Conservation (phyloP, 306 rosid species). For the Lathyrus oleraceus region DNA sequence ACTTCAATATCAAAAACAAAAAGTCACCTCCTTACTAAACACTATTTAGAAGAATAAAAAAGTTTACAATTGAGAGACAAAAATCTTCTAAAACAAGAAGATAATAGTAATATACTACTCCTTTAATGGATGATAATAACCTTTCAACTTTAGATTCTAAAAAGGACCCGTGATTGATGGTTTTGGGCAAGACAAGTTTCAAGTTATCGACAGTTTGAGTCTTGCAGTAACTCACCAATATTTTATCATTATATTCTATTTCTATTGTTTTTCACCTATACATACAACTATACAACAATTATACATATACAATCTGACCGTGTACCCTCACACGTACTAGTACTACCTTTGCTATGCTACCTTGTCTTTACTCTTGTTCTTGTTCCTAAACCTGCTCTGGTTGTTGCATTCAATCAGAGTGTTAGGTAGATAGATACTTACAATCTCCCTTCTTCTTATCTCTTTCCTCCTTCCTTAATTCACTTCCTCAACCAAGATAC, state of each 20-base stretch:
- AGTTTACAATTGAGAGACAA: too few species aligned
- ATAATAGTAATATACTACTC: too few species aligned
- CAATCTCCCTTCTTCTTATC: background rate
- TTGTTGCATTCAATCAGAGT: conserved; percentile 47
- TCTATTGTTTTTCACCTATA: background rate
- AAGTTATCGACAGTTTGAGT: conserved; percentile 39
- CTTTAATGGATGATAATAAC: background rate
- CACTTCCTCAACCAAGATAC: conserved; percentile 27
- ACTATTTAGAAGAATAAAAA: too few species aligned
- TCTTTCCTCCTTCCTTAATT: conserved; percentile 49
- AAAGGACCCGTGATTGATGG: conserved; percentile 10
- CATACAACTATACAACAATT: background rate
- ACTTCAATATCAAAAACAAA: too few species aligned
- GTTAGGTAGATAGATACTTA: conserved; percentile 34
- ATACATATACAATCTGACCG: background rate
- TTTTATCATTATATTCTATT: conserved; percentile 1
- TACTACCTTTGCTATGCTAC: background rate
- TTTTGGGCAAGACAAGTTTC: conserved; percentile 12
- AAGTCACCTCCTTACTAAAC: too few species aligned
- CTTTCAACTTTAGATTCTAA: background rate
- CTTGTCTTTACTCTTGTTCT: conserved; percentile 1
- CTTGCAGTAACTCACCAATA: conserved; percentile 36
- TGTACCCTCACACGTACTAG: background rate
- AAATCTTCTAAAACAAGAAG: too few species aligned
- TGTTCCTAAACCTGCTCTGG: background rate